Conservation (phyloP, 129 eudicot genomes). For the Flaveria ramosissima region DNA sequence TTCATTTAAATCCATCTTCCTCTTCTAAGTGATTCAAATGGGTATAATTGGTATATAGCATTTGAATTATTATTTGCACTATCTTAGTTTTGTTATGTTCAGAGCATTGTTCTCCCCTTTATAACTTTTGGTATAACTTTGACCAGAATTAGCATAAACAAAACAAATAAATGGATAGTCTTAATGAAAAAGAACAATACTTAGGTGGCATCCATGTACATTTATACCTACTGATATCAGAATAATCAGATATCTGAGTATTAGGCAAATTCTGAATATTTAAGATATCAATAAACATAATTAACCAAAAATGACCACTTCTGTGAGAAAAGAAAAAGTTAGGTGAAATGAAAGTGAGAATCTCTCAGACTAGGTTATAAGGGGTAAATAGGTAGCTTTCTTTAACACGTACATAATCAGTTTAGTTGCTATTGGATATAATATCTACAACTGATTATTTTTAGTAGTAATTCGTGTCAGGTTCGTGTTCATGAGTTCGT, state of each 20-base stretch:
- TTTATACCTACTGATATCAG: not conserved
- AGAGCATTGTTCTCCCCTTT: not conserved
- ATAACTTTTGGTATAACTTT: not conserved
- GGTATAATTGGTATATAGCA: not conserved
- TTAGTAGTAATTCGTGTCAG: not conserved
- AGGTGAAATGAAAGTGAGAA: not conserved
- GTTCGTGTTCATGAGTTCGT: too few species aligned
- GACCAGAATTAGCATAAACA: not conserved
- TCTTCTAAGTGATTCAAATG: not conserved
- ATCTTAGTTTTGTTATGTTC: not conserved
- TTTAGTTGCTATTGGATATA: not conserved
- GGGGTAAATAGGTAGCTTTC: not conserved
- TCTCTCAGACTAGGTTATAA: not conserved
- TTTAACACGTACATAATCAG: not conserved
- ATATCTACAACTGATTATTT: not conserved
- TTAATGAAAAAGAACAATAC: not conserved
- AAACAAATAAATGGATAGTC: not conserved
- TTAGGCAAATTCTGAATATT: not conserved
- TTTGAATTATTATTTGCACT: not conserved
- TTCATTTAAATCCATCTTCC: not conserved
- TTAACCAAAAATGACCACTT: not conserved
- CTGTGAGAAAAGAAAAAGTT: not conserved
- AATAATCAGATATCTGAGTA: not conserved
- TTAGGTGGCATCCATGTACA: slow-evolving; percentile 3
- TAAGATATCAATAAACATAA: not conserved